A percentile compares a stretch with the other conserved stretches of the same genome.
These are phyloP conservation scores for Fusarium pseudoanthophilum DNA, from an alignment of 2,329 filamentous ascomycete genomes.

Conservation along the genomic window DNA sequence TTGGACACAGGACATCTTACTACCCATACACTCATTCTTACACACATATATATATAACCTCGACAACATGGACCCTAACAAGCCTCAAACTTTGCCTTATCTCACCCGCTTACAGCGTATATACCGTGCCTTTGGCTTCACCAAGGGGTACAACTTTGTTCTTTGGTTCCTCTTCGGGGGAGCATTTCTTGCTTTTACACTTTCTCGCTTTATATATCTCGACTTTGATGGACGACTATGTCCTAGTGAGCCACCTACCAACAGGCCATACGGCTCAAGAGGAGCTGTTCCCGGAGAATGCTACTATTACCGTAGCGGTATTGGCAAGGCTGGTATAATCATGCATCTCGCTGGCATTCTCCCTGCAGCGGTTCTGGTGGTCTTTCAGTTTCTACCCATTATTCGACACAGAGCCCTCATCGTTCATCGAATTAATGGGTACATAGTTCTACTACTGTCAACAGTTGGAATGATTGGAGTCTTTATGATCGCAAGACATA, in stretches of 20 bases:
- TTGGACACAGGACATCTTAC: neutral
- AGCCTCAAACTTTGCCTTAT: neutral
- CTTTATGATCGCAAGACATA: slow-evolving; percentile 61
- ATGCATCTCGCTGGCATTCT: slow-evolving; percentile 59
- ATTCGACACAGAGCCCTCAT: slow-evolving; percentile 60
- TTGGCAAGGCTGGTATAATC: slow-evolving; percentile 53
- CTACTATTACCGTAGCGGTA: slow-evolving; percentile 50
- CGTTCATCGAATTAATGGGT: slow-evolving; percentile 71
- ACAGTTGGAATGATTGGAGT: slow-evolving; percentile 59
- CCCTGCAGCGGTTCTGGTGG: slow-evolving; percentile 56
- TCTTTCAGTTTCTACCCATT: slow-evolving; percentile 61
- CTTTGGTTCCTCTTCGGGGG: slow-evolving; percentile 63
- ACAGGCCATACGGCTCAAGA: slow-evolving; percentile 1
- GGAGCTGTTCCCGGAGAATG: slow-evolving; percentile 53
- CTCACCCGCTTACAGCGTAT: slow-evolving; percentile 34
- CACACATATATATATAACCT: neutral
- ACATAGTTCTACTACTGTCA: slow-evolving; percentile 61
- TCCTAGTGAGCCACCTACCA: slow-evolving; percentile 1
- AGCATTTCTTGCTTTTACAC: slow-evolving; percentile 41
- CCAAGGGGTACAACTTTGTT: slow-evolving; percentile 66
- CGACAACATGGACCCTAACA: neutral
- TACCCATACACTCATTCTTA: neutral
- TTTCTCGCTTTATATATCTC: slow-evolving; percentile 41
- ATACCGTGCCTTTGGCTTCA: slow-evolving; percentile 64
- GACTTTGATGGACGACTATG: slow-evolving; percentile 50